Evolutionary conservation across 2,329 filamentous ascomycete species (phyloP).

Genomic region (Neoascochyta sp.): DNA sequence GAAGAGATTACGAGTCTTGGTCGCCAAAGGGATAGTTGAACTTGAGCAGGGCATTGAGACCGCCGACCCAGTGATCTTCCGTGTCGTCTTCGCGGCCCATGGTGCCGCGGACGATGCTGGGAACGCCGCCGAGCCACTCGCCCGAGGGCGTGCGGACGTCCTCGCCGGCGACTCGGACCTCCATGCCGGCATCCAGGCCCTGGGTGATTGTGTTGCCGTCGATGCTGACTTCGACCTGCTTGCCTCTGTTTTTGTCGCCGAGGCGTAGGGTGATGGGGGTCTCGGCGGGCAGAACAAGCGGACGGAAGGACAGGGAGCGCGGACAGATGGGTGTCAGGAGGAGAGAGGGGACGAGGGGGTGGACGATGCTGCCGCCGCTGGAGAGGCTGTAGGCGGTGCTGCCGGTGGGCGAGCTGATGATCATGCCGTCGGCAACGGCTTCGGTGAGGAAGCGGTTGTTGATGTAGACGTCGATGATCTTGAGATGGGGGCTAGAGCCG

Average conservation of each 20-base stretch:
- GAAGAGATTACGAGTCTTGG: slow-evolving; percentile 26
- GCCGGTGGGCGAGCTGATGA: slow-evolving; percentile 89
- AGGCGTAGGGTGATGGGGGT: slow-evolving; percentile 78
- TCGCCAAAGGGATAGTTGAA: slow-evolving; percentile 96
- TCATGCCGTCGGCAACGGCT: slow-evolving; percentile 90
- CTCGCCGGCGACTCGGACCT: slow-evolving; percentile 86
- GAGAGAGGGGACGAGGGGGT: slow-evolving; percentile 83
- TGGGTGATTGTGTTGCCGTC: slow-evolving; percentile 46
- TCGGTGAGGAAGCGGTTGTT: slow-evolving; percentile 88
- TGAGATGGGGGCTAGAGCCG: slow-evolving; percentile 82
- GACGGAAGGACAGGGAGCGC: slow-evolving; percentile 85
- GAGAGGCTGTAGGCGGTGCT: slow-evolving; percentile 95
- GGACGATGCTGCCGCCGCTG: slow-evolving; percentile 87
- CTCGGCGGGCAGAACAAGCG: slow-evolving; percentile 81
- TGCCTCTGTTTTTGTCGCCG: slow-evolving; percentile 57
- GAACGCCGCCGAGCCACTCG: slow-evolving; percentile 74
- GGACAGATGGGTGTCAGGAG: slow-evolving; percentile 93
- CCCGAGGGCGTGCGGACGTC: slow-evolving; percentile 52
- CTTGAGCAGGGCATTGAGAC: slow-evolving; percentile 87
- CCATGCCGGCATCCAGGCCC: slow-evolving; percentile 51
- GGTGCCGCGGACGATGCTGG: slow-evolving; percentile 74
- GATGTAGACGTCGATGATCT: slow-evolving; percentile 86
- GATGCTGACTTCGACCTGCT: slow-evolving; percentile 50
- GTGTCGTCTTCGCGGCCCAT: slow-evolving; percentile 42
- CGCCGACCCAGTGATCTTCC: slow-evolving; percentile 95